Base-by-base conservation (phyloP, 2,329 filamentous ascomycete species). In the Ilyonectria robusta region DNA sequence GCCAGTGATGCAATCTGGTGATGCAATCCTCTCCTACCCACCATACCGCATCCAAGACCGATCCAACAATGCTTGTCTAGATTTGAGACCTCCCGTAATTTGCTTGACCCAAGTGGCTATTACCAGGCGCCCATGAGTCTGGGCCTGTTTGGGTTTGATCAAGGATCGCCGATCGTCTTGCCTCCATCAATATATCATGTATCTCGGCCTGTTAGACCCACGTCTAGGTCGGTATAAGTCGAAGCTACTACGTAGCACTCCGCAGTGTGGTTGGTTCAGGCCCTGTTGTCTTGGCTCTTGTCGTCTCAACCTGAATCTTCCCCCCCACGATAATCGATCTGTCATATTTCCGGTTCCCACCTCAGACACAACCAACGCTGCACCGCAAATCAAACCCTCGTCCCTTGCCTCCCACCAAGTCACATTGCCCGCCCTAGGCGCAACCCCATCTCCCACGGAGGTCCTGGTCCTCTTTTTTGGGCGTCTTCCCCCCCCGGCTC, bases 381-480 rank as follows among this genome's bases (percentile, higher is more conserved):
- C 53, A 63, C 46, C 8, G 60, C 60, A 63, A 63, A 63, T 63
- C 60, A 63, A 58, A 57, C 60, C 60, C 53, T 51, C 44, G 53
- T 54, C 58, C 19, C 33, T 42, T n/a, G 33, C 23, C 33, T 29
- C 47, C 42, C 35, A 21, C 53, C 42, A 29, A 42, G n/a, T 51
- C 10, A 37, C 60, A 50, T 47, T 50, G 53, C 44, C 44, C 53
- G 54, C 59, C 59, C 56, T 31, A 47, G 59, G 40, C 51, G 59
- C 59, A 55, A 47, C 59, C 40, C 59, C 37, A 35, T 61, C 59
- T 19, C 19, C 47, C 48, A 26, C 29, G 17, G 58, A 10, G 58
- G 58, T 11, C n/a, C 42, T 35, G 50, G 50, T 55, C 23, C 37
- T 33, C 31, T 23, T 50, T 48, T 48, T 59, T 37, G 56, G 56